phyloP scores from a whole-genome alignment of 805 yeast species.

The Candida methanosorbosa region DNA sequence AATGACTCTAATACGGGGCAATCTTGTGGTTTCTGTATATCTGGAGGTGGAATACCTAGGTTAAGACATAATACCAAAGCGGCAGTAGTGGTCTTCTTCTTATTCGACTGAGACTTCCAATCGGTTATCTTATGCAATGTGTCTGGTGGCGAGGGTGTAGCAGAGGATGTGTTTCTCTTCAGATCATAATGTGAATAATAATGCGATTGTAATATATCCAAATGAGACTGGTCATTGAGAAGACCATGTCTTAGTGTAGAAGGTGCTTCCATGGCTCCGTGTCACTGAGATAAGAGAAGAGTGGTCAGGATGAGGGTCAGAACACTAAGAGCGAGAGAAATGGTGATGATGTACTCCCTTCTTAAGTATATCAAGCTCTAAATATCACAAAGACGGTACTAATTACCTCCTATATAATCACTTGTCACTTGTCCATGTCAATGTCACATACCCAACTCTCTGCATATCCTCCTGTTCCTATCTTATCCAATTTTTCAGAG shows the following conservation, averaged over 20 bases:
- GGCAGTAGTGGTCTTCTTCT: conserved; percentile 89
- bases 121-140: conserved; percentile 69
- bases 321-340: too few relatives aligned
- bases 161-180: conserved; percentile 86
- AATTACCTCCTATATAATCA: too few relatives aligned
- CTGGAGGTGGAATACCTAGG: conserved; percentile 96
- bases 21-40: conserved; percentile 84
- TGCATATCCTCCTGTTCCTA: background rate
- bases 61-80: conserved; percentile 87
- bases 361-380: too few relatives aligned
- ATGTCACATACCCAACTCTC: too few relatives aligned
- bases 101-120: conserved; percentile 86
- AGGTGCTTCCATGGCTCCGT: background rate
- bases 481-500: background rate
- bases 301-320: background rate
- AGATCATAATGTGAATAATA: conserved; percentile 65
- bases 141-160: conserved; percentile 58
- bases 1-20: conserved; percentile 90
- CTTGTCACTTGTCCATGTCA: too few relatives aligned
- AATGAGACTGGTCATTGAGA: conserved; percentile 20
- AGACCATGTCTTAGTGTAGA: conserved; percentile 21
- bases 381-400: too few relatives aligned
- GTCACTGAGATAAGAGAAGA: background rate
- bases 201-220: conserved; percentile 21
- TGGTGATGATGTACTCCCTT: too few relatives aligned